Evolutionary conservation across 352 stramenopile species (phyloP).

Genomic region (Pythium pectinolyticum): DNA sequence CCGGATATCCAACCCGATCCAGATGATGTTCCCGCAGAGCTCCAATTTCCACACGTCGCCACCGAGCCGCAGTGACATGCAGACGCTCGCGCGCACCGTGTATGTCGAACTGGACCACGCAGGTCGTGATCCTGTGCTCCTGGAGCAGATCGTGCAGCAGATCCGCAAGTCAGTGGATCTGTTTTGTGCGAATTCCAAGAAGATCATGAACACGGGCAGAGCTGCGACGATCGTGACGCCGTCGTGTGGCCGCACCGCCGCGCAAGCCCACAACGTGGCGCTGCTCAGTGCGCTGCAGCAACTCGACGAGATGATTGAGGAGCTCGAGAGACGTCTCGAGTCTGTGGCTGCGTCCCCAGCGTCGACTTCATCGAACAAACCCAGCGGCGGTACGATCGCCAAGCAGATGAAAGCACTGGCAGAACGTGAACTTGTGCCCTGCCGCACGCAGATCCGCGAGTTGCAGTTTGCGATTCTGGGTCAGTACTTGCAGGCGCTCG

Average conservation of each 20-base stretch:
- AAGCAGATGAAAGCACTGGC: slow-evolving; percentile 46
- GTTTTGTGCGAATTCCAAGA: slow-evolving; percentile 70
- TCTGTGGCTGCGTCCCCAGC: slow-evolving; percentile 14
- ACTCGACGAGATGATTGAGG: slow-evolving; percentile 60
- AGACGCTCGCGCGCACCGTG: slow-evolving; percentile 75
- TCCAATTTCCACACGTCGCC: slow-evolving; percentile 81
- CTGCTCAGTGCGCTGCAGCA: slow-evolving; percentile 70
- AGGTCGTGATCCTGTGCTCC: slow-evolving; percentile 53
- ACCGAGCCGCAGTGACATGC: slow-evolving; percentile 80
- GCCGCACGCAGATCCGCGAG: slow-evolving; percentile 49
- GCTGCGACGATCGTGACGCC: slow-evolving; percentile 44
- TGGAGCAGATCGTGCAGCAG: slow-evolving; percentile 60
- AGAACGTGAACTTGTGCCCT: slow-evolving; percentile 42
- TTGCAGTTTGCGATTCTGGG: slow-evolving; percentile 66
- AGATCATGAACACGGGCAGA: slow-evolving; percentile 73
- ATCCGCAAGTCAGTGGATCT: slow-evolving; percentile 61
- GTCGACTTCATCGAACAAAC: background rate
- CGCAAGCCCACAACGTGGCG: slow-evolving; percentile 79
- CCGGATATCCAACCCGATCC: slow-evolving; percentile 70
- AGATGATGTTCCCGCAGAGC: slow-evolving; percentile 88
- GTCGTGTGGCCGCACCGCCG: slow-evolving; percentile 53
- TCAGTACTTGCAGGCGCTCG: slow-evolving; percentile 69
- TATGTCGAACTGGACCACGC: slow-evolving; percentile 68
- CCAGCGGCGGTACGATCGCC: slow-evolving; percentile 26
- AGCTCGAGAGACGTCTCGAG: slow-evolving; percentile 47